These are phyloP conservation scores for Candida odintsovae DNA, from an alignment of 805 yeast genomes.

Conservation along the genomic window DNA sequence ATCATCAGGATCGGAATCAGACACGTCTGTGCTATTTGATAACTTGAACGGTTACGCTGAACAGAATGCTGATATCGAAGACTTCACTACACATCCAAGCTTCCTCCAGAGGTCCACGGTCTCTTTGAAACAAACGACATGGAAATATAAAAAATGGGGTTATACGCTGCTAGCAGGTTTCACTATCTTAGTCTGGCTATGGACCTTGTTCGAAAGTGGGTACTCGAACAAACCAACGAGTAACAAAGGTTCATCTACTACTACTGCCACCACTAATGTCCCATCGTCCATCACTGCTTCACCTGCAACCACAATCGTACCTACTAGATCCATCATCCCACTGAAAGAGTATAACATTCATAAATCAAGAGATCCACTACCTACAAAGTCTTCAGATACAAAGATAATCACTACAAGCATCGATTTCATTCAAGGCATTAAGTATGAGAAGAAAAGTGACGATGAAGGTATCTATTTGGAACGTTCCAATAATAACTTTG, in stretches of 20 bases:
- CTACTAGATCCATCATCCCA: not conserved
- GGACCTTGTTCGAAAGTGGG: not conserved
- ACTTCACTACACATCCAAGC: slow-evolving; percentile 1
- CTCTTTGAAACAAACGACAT: not conserved
- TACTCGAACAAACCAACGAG: not conserved
- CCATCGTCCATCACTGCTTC: not conserved
- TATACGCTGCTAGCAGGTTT: not conserved
- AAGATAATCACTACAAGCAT: slow-evolving; percentile 10
- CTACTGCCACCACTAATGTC: not conserved
- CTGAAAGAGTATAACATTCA: slow-evolving; percentile 7
- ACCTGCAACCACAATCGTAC: not conserved
- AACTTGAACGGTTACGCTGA: slow-evolving; percentile 22
- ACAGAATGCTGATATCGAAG: not conserved
- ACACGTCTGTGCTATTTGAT: slow-evolving; percentile 27
- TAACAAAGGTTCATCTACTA: not conserved
- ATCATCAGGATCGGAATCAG: not conserved
- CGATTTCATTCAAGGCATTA: slow-evolving; percentile 14
- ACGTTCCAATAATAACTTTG: slow-evolving; percentile 13
- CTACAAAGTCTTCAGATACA: slow-evolving; percentile 1
- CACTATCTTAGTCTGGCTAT: not conserved
- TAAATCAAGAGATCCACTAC: slow-evolving; percentile 7
- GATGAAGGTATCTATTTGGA: slow-evolving; percentile 42
- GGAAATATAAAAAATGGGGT: not conserved
- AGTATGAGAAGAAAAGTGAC: slow-evolving; percentile 16
- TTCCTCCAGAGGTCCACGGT: not conserved